A percentile compares a stretch with the other conserved stretches of the same genome.
These are phyloP conservation scores for Candida adriatica DNA, from an alignment of 805 yeast species.

Conservation along the genomic window DNA sequence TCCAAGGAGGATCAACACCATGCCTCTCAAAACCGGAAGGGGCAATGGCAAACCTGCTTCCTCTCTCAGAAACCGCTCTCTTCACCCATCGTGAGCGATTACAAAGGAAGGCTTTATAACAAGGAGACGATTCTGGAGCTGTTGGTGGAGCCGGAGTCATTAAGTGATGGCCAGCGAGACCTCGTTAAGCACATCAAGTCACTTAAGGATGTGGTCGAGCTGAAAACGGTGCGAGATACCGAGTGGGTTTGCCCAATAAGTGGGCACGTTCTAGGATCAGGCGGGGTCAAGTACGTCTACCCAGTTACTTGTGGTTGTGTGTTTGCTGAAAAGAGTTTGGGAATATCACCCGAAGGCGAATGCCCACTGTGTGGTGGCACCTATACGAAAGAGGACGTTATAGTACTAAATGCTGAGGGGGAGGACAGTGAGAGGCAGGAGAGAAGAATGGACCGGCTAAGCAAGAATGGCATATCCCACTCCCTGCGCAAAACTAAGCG, in stretches of 20 bases:
- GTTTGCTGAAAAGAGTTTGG: constrained; percentile 27
- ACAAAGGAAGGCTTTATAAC: constrained; percentile 55
- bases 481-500: constrained; percentile 24
- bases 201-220: constrained; percentile 38
- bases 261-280: constrained; percentile 29
- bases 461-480: constrained; percentile 27
- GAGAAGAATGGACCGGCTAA: constrained; percentile 21
- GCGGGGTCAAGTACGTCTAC: constrained; percentile 35
- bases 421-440: constrained; percentile 19
- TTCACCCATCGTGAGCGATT: constrained; percentile 62
- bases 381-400: constrained; percentile 25
- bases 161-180: constrained; percentile 20
- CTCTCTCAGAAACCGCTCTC: constrained; percentile 35
- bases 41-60: constrained; percentile 42
- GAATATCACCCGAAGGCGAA: constrained; percentile 12
- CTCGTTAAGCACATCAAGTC: constrained; percentile 29
- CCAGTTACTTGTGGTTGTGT: constrained; percentile 40
- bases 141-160: constrained; percentile 34
- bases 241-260: constrained; percentile 34
- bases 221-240: constrained; percentile 20
- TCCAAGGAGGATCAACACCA: constrained; percentile 14
- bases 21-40: constrained; percentile 19
- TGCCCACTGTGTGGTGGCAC: constrained; percentile 38
- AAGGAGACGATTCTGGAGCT: constrained; percentile 57
- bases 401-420: constrained; percentile 30